Percentiles rank a stretch among this genome's conserved stretches.
These are phyloP conservation scores for Xerocomus spinulosus DNA, from an alignment of 768 basidiomycete species.

Conservation along the genomic window DNA sequence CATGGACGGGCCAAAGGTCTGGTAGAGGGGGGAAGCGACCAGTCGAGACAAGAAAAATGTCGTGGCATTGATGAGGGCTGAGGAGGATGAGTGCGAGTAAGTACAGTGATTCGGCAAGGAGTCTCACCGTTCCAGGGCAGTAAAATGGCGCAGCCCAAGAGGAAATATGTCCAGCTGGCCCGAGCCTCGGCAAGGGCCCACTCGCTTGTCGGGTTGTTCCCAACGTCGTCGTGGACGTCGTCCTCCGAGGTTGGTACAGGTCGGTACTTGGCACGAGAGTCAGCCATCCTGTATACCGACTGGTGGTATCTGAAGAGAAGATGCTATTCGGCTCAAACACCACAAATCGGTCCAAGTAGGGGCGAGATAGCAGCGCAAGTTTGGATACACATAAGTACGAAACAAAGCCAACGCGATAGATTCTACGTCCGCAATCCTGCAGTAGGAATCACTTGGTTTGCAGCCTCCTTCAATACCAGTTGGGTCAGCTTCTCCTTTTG, in stretches of 20 bases:
- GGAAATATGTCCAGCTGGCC: slow-evolving; percentile 62
- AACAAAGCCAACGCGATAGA: background rate
- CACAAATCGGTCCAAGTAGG: background rate
- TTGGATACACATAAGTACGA: background rate
- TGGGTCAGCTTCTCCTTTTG: slow-evolving; percentile 53
- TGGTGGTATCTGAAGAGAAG: too few relatives aligned
- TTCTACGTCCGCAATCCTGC: slow-evolving; percentile 9
- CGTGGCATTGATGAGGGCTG: slow-evolving; percentile 83
- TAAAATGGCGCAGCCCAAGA: slow-evolving; percentile 74
- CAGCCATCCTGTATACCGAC: slow-evolving; percentile 7
- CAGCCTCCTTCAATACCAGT: slow-evolving; percentile 47
- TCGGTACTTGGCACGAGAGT: slow-evolving; percentile 12
- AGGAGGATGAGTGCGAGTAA: slow-evolving; percentile 1
- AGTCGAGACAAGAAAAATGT: slow-evolving; percentile 77
- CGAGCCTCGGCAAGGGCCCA: slow-evolving; percentile 33
- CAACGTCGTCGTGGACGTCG: slow-evolving; percentile 1
- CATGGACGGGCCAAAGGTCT: slow-evolving; percentile 63
- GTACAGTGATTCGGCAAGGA: background rate
- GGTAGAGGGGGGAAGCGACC: slow-evolving; percentile 49
- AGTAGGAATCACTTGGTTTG: slow-evolving; percentile 57
- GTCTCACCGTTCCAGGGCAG: slow-evolving; percentile 86
- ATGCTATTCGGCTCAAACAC: too few relatives aligned
- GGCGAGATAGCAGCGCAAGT: background rate
- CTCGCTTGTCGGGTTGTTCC: slow-evolving; percentile 24
- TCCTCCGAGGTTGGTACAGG: slow-evolving; percentile 21